Conservation (phyloP, 2,329 filamentous ascomycete genomes). For the Pseudogymnoascus sp. region DNA sequence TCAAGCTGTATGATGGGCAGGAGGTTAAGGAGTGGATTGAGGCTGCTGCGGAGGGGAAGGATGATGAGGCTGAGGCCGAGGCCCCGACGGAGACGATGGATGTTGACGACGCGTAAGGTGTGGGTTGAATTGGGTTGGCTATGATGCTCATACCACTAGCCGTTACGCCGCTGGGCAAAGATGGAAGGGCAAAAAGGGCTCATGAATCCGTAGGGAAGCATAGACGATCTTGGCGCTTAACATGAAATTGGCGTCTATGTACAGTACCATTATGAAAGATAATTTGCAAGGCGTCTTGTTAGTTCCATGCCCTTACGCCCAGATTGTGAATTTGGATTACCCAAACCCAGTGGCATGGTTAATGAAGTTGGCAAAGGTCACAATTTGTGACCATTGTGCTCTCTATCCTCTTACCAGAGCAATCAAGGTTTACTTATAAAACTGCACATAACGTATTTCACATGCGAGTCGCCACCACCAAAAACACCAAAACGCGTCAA, state of each 20-base stretch:
- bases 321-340: background rate
- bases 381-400: background rate
- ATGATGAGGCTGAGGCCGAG: conserved; percentile 40
- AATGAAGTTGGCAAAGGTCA: background rate
- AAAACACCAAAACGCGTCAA: too few relatives aligned
- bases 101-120: conserved; percentile 29
- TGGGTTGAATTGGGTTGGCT: conserved; percentile 4
- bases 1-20: conserved; percentile 84
- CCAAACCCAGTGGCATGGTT: background rate
- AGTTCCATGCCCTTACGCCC: background rate
- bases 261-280: conserved; percentile 7
- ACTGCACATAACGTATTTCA: background rate
- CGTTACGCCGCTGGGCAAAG: background rate
- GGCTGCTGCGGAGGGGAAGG: conserved; percentile 50
- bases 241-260: conserved; percentile 7
- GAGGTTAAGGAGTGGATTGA: conserved; percentile 83
- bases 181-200: background rate
- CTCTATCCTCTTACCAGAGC: background rate
- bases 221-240: conserved; percentile 7
- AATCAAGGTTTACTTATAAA: background rate
- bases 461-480: too few relatives aligned
- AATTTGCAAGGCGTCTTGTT: background rate
- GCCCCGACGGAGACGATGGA: conserved; percentile 39
- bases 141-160: background rate
- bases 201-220: conserved; percentile 7